Evolutionary conservation across 352 stramenopile species (phyloP).

Genomic region (Pythium volutum): DNA sequence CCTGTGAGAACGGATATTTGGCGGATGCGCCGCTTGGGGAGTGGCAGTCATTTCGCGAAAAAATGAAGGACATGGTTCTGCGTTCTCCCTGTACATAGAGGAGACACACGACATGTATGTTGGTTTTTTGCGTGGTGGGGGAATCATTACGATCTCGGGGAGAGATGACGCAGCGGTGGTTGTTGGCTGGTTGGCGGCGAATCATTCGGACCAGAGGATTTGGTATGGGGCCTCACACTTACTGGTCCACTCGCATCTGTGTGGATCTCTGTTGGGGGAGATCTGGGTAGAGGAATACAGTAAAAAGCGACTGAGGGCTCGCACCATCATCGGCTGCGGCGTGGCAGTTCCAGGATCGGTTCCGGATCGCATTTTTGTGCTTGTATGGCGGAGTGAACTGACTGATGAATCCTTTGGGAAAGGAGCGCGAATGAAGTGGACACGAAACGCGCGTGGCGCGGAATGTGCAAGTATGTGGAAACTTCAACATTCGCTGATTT

Average conservation of each 20-base stretch:
- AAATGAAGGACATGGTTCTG: constrained; percentile 15
- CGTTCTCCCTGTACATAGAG: constrained; percentile 16
- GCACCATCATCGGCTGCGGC: background rate
- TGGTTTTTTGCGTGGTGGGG: no score
- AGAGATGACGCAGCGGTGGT: background rate
- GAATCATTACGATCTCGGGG: background rate
- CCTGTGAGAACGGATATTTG: constrained; percentile 14
- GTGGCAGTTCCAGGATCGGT: no score
- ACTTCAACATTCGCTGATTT: background rate
- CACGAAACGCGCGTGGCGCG: background rate
- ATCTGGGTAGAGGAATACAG: no score
- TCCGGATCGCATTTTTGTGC: background rate
- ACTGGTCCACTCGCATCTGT: no score
- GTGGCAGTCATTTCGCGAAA: constrained; percentile 3
- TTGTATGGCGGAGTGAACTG: no score
- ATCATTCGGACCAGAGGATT: no score
- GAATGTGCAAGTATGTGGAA: background rate
- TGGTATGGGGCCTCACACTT: no score
- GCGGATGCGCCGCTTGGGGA: constrained; percentile 10
- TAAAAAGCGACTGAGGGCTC: no score
- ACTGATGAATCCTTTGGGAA: no score
- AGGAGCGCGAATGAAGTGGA: background rate
- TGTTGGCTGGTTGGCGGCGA: no score
- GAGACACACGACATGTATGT: background rate
- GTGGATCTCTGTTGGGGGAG: no score